phyloP scores from a whole-genome alignment of 1,139 yeast species.

The Saccharomyces pastorianus region DNA sequence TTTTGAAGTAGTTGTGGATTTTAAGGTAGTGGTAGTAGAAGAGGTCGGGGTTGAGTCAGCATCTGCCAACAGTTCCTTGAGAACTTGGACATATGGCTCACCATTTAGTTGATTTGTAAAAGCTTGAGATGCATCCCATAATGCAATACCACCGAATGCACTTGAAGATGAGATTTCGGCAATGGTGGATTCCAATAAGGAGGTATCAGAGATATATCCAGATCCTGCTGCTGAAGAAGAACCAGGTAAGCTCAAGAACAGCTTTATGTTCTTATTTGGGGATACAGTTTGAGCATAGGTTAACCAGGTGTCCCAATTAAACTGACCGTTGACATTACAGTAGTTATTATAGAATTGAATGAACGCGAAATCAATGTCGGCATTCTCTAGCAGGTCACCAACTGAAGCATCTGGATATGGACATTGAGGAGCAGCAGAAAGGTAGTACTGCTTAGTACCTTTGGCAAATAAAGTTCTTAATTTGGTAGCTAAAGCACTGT shows the following conservation, averaged over 20 bases:
- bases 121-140: constrained; percentile 91
- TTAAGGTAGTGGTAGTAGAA: constrained; percentile 12
- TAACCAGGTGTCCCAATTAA: constrained; percentile 86
- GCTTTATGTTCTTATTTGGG: constrained; percentile 59
- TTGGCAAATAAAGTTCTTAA: constrained; percentile 51
- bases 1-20: not conserved
- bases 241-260: constrained; percentile 72
- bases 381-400: constrained; percentile 54
- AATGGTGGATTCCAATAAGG: constrained; percentile 34
- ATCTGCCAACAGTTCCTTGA: constrained; percentile 27
- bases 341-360: constrained; percentile 91
- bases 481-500: constrained; percentile 51
- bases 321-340: constrained; percentile 51
- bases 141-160: constrained; percentile 74
- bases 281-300: constrained; percentile 52
- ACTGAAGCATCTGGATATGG: constrained; percentile 82
- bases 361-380: constrained; percentile 75
- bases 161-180: constrained; percentile 35
- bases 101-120: constrained; percentile 46
- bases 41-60: constrained; percentile 17
- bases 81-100: constrained; percentile 28
- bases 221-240: constrained; percentile 57
- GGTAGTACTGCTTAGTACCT: constrained; percentile 59
- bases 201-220: constrained; percentile 50
- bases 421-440: constrained; percentile 95